Evolutionary conservation across 2,329 filamentous ascomycete species (phyloP).

Genomic region (Trichoderma asperellum): DNA sequence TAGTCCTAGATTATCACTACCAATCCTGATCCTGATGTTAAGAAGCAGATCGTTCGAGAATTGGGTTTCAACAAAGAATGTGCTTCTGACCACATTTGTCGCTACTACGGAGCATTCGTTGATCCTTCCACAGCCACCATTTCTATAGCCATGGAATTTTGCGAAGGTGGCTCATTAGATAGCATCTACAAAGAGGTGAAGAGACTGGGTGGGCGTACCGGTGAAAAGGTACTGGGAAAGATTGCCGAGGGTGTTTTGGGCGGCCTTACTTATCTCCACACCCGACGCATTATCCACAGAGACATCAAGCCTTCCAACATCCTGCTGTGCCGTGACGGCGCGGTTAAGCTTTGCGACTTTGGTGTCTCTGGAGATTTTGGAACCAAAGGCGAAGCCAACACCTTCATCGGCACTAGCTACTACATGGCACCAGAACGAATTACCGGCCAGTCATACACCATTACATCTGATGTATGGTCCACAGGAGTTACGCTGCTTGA

Average conservation of each 20-base stretch:
- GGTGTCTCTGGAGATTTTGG: constrained; percentile 97
- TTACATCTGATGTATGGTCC: constrained; percentile 98
- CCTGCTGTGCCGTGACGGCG: constrained; percentile 84
- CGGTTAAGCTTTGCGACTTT: constrained; percentile 98
- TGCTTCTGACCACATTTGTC: constrained; percentile 92
- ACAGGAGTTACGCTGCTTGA: constrained; percentile 96
- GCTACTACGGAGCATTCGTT: constrained; percentile 96
- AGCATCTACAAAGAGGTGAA: constrained; percentile 98
- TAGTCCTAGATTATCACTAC: constrained; percentile 87
- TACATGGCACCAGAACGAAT: constrained; percentile 99
- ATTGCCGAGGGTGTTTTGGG: constrained; percentile 93
- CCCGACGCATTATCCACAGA: constrained; percentile 95
- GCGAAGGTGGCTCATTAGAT: constrained; percentile 93
- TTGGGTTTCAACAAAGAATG: constrained; percentile 98
- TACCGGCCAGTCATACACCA: constrained; percentile 96
- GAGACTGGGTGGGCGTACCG: constrained; percentile 88
- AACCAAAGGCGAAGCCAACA: constrained; percentile 97
- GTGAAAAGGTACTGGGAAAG: constrained; percentile 96
- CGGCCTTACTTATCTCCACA: constrained; percentile 92
- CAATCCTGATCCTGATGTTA: constrained; percentile 95
- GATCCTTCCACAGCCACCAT: constrained; percentile 96
- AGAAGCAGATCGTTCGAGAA: constrained; percentile 97
- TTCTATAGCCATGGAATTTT: constrained; percentile 99
- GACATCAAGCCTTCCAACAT: constrained; percentile 99
- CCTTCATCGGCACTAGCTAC: constrained; percentile 97